Percentiles rank a stretch among this genome's conserved stretches.
These are phyloP conservation scores for Ceratobasidium papillatum DNA, from an alignment of 1,284 basidiomycete species.

Conservation along the genomic window DNA sequence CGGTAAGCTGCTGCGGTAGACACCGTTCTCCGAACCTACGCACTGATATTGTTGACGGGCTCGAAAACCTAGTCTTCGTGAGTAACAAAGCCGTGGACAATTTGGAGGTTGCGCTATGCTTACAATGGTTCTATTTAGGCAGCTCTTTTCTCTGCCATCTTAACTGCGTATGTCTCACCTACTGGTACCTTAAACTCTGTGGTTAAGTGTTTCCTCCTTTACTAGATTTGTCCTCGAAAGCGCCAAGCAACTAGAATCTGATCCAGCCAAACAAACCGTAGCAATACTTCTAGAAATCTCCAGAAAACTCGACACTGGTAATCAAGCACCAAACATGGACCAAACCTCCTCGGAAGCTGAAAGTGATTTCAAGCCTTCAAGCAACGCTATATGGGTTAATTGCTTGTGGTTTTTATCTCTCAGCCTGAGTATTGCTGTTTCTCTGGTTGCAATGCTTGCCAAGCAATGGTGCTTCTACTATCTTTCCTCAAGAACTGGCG, in stretches of 20 bases:
- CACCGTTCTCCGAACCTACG: no score
- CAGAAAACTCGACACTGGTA: not conserved
- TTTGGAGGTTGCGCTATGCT: not conserved
- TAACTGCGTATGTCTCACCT: not conserved
- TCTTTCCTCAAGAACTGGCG: not conserved
- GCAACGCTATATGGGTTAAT: slow-evolving; percentile 28
- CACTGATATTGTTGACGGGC: no score
- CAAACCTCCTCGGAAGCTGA: not conserved
- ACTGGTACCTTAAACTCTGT: not conserved
- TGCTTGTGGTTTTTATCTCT: slow-evolving; percentile 22
- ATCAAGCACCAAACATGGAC: not conserved
- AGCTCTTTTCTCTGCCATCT: slow-evolving; percentile 11
- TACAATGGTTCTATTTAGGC: not conserved
- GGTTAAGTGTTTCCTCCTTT: not conserved
- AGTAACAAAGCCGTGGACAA: not conserved
- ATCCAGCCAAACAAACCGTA: not conserved
- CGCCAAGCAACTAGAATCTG: not conserved
- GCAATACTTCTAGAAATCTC: not conserved
- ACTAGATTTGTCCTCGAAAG: slow-evolving; percentile 20
- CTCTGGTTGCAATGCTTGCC: slow-evolving; percentile 18
- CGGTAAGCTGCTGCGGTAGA: no score
- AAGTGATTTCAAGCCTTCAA: not conserved
- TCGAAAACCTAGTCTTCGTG: slow-evolving; percentile 6
- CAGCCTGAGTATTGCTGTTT: slow-evolving; percentile 15
- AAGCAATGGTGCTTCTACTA: slow-evolving; percentile 33